Percentiles rank a stretch among this genome's conserved stretches.
phyloP scores from a whole-genome alignment of 805 yeast genomes.

The Candida sanyiensis region DNA sequence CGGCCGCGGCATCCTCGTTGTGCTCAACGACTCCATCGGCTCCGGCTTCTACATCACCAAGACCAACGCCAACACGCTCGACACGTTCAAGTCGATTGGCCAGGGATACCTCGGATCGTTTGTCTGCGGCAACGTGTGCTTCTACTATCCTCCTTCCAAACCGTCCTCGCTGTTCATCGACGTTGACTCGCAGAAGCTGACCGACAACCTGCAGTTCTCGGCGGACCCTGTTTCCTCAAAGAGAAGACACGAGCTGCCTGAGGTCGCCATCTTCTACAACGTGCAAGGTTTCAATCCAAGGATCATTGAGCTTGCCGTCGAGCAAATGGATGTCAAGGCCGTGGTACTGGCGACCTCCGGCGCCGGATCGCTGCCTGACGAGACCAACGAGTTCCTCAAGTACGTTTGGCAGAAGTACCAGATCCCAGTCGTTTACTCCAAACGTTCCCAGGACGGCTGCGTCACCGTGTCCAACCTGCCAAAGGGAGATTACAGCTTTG shows the following conservation, averaged over 20 bases:
- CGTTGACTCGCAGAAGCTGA: constrained; percentile 26
- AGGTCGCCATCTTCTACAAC: constrained; percentile 52
- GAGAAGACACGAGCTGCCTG: constrained; percentile 29
- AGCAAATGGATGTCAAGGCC: constrained; percentile 43
- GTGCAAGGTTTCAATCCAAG: constrained; percentile 54
- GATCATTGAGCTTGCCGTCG: constrained; percentile 41
- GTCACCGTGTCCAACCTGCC: constrained; percentile 39
- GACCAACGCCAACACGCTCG: constrained; percentile 63
- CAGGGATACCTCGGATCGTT: constrained; percentile 70
- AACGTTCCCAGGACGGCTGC: constrained; percentile 67
- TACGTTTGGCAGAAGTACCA: constrained; percentile 33
- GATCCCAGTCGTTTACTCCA: constrained; percentile 57
- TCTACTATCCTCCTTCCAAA: constrained; percentile 55
- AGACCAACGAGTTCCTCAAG: constrained; percentile 40
- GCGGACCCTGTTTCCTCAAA: constrained; percentile 20
- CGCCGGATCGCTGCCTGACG: constrained; percentile 57
- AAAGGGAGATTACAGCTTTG: constrained; percentile 27
- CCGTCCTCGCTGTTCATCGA: constrained; percentile 41
- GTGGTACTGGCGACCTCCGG: constrained; percentile 66
- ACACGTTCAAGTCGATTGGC: constrained; percentile 61
- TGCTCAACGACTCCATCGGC: constrained; percentile 62
- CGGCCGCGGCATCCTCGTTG: constrained; percentile 57
- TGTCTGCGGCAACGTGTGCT: constrained; percentile 60
- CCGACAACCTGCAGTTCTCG: constrained; percentile 19
- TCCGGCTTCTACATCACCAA: constrained; percentile 68